Evolutionary conservation across 139 green algal species (phyloP).

Genomic region (Diplosphaera chodatii): DNA sequence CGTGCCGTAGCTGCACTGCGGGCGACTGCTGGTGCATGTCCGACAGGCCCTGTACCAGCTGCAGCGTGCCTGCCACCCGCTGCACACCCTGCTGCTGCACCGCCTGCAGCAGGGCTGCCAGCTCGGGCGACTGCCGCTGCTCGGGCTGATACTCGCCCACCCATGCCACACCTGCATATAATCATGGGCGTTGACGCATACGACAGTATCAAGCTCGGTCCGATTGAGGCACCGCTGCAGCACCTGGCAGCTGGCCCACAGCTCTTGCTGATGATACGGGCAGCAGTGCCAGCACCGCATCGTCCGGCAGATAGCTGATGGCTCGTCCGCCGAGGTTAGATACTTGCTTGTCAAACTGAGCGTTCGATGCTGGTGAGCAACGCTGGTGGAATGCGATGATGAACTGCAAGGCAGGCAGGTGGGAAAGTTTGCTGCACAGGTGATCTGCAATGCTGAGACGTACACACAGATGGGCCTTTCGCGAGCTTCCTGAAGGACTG

Average conservation of each 20-base stretch:
- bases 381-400: neutral
- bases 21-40: neutral
- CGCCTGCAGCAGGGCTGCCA: slow-evolving; percentile 1
- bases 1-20: neutral
- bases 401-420: neutral
- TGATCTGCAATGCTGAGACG: no score
- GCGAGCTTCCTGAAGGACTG: no score
- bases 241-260: neutral
- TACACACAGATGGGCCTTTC: no score
- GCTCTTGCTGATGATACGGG: neutral
- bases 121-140: neutral
- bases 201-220: neutral
- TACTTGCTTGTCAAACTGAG: neutral
- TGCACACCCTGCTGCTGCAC: neutral
- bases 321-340: neutral
- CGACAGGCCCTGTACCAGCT: neutral
- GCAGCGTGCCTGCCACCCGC: neutral
- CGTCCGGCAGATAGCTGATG: neutral
- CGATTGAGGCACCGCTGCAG: neutral
- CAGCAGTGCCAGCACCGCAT: neutral
- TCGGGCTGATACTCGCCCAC: neutral
- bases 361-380: no score
- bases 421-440: no score
- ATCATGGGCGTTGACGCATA: neutral
- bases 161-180: neutral